Evolutionary conservation across 441 rosid genomes (phyloP).

Genomic region (Croton laevigatus): DNA sequence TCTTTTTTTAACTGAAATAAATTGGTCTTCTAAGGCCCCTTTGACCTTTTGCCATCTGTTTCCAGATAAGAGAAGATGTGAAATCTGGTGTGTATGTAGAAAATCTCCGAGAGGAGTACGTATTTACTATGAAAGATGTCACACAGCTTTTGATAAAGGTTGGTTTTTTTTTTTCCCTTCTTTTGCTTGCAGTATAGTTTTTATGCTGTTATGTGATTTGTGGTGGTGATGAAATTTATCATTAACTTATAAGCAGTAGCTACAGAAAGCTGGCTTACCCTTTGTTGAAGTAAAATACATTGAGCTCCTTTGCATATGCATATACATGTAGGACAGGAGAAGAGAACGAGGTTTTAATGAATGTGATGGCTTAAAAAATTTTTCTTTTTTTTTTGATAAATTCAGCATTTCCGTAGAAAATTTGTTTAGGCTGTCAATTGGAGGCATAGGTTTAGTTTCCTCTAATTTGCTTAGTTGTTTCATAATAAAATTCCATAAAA

Average conservation of each 20-base stretch:
- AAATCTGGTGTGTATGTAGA: slow-evolving; percentile 95
- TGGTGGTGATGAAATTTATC: background rate
- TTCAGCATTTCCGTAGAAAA: background rate
- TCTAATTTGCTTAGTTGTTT: too few relatives aligned
- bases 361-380: background rate
- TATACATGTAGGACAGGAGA: too few relatives aligned
- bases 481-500: too few relatives aligned
- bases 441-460: too few relatives aligned
- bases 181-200: slow-evolving; percentile 14
- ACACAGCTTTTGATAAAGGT: slow-evolving; percentile 83
- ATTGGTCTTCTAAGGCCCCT: slow-evolving; percentile 17
- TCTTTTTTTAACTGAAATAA: background rate
- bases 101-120: slow-evolving; percentile 77
- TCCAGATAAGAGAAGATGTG: slow-evolving; percentile 95
- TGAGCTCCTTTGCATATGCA: background rate
- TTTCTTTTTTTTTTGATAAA: background rate
- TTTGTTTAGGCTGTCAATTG: background rate
- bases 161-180: slow-evolving; percentile 14
- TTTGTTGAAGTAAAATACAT: background rate
- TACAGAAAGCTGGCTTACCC: background rate
- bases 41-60: slow-evolving; percentile 8
- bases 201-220: background rate
- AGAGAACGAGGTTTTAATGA: background rate
- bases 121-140: slow-evolving; percentile 79
- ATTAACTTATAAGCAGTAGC: background rate